A percentile compares a stretch with the other conserved stretches of the same genome.
phyloP scores from a whole-genome alignment of 1,139 yeast species.

The Taphrina flavorubra region DNA sequence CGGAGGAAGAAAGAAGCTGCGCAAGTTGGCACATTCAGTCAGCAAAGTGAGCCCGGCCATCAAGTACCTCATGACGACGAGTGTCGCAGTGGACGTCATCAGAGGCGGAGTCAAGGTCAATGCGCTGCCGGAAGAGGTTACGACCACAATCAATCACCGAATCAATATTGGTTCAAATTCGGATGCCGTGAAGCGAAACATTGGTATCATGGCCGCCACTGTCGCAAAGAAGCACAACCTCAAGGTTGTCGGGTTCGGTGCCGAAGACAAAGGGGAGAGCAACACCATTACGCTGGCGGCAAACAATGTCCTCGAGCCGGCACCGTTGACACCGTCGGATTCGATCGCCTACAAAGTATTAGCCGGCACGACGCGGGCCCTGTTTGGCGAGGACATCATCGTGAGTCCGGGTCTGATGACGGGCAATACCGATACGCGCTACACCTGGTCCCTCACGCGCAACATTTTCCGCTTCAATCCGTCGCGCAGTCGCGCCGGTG shows the following conservation, averaged over 20 bases:
- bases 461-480: conserved; percentile 74
- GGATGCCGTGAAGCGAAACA: conserved; percentile 54
- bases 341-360: conserved; percentile 55
- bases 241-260: conserved; percentile 56
- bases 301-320: conserved; percentile 57
- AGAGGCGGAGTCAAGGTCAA: conserved; percentile 74
- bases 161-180: conserved; percentile 61
- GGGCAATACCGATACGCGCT: conserved; percentile 78
- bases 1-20: conserved; percentile 1
- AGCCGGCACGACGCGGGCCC: conserved; percentile 63
- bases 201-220: conserved; percentile 53
- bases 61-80: conserved; percentile 62
- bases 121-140: conserved; percentile 74
- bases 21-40: conserved; percentile 16
- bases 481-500: conserved; percentile 41
- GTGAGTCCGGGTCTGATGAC: conserved; percentile 72
- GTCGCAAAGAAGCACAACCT: conserved; percentile 59
- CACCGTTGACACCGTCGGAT: conserved; percentile 63
- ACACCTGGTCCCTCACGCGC: conserved; percentile 56
- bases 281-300: conserved; percentile 42
- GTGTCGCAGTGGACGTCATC: conserved; percentile 72
- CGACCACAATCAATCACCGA: conserved; percentile 64
- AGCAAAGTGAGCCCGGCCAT: conserved; percentile 4
- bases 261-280: conserved; percentile 46
- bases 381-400: conserved; percentile 62